A percentile compares a stretch with the other conserved stretches of the same genome.
Evolutionary conservation across 2,329 filamentous ascomycete species (phyloP).

Genomic region (Cladosporium cucumerinum): DNA sequence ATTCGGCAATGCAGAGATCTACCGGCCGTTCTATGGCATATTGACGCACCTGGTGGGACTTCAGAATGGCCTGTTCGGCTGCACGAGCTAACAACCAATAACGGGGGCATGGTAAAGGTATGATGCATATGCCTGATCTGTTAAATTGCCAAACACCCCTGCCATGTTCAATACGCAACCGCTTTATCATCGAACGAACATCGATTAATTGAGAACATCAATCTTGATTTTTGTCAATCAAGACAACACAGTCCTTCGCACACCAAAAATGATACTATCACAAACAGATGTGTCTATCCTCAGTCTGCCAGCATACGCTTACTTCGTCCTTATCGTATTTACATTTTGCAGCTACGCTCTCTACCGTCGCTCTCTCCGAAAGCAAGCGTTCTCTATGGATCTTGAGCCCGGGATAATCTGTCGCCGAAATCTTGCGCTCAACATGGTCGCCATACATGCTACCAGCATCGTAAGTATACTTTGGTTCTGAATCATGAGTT

Average conservation of each 20-base stretch:
- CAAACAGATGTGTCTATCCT: background rate
- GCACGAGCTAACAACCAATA: background rate
- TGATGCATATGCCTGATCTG: background rate
- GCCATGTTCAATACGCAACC: background rate
- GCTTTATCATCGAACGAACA: background rate
- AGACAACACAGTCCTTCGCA: background rate
- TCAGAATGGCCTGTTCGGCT: background rate
- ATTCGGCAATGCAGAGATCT: background rate
- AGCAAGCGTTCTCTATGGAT: background rate
- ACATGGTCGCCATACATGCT: conserved; percentile 29
- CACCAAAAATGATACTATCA: background rate
- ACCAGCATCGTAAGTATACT: conserved; percentile 18
- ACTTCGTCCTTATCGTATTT: background rate
- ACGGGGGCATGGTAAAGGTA: background rate
- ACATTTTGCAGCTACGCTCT: background rate
- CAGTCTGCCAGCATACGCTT: background rate
- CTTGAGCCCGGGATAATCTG: conserved; percentile 21
- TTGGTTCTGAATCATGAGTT: background rate
- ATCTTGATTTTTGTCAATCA: background rate
- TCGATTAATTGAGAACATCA: background rate
- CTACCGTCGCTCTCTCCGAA: background rate
- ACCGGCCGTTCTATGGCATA: background rate
- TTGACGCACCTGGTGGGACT: background rate
- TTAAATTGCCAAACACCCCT: background rate
- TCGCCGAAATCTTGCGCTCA: conserved; percentile 24